Percentiles rank a stretch among this genome's conserved stretches.
Evolutionary conservation across 2,329 filamentous ascomycete species (phyloP).

Genomic region (Aspergillus sergii): DNA sequence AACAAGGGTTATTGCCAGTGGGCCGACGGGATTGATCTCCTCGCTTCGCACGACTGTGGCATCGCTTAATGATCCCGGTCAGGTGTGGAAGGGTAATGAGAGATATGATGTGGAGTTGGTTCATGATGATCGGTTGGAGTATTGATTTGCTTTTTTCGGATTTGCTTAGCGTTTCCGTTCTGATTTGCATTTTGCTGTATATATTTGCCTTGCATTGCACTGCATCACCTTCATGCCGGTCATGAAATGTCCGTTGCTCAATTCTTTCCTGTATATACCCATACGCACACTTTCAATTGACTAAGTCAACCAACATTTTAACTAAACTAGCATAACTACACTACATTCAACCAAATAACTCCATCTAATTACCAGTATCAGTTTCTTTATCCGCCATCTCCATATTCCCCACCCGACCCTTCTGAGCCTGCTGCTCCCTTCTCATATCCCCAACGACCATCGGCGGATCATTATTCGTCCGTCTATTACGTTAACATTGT

Average conservation of each 20-base stretch:
- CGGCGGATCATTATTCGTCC: background rate
- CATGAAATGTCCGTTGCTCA: background rate
- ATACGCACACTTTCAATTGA: background rate
- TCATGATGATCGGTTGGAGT: constrained; percentile 61
- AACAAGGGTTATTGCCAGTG: constrained; percentile 62
- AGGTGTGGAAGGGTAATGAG: constrained; percentile 62
- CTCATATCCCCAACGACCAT: background rate
- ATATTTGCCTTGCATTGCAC: background rate
- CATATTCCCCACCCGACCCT: background rate
- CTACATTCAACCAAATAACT: too few species aligned
- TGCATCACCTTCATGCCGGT: background rate
- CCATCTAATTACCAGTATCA: too few species aligned
- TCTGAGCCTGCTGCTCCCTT: background rate
- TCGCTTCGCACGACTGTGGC: constrained; percentile 60
- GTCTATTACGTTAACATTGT: background rate
- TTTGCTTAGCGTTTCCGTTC: background rate
- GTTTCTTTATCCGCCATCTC: too few species aligned
- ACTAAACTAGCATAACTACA: too few species aligned
- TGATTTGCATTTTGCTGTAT: background rate
- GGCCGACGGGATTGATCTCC: constrained; percentile 62
- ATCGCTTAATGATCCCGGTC: constrained; percentile 52
- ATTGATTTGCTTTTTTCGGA: constrained; percentile 12
- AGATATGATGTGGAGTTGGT: constrained; percentile 59
- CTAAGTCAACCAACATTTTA: background rate
- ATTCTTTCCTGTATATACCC: background rate